A percentile compares a stretch with the other conserved stretches of the same genome.
These are phyloP conservation scores for Eleusine indica DNA, from an alignment of 176 grass and related monocot species.

Conservation along the genomic window DNA sequence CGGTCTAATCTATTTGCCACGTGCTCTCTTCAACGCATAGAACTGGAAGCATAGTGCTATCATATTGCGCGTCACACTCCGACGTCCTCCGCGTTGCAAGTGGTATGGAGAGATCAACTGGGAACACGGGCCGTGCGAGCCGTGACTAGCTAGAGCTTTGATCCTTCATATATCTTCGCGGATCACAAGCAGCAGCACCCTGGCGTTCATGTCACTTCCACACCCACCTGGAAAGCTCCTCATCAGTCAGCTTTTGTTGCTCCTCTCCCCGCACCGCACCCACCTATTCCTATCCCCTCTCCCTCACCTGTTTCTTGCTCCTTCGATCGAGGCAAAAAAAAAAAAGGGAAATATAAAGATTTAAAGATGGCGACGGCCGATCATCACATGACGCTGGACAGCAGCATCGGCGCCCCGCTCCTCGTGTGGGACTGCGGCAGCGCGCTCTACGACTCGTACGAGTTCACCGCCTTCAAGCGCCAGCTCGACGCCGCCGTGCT, in stretches of 20 bases:
- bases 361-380: conserved; percentile 43
- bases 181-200: conserved; percentile 25
- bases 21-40: not conserved
- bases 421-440: conserved; percentile 56
- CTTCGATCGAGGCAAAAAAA: conserved; percentile 31
- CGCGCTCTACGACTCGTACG: conserved; percentile 55
- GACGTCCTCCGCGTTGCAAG: conserved; percentile 17
- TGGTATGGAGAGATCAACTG: not conserved
- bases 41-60: not conserved
- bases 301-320: not conserved
- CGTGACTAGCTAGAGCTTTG: conserved; percentile 41
- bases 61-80: not conserved
- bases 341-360: not conserved
- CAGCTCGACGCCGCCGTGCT: conserved; percentile 49
- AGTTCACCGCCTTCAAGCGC: conserved; percentile 47
- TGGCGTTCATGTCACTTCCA: conserved; percentile 24
- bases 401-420: not conserved
- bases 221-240: conserved; percentile 47
- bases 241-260: not conserved
- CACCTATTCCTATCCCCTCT: no score
- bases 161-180: conserved; percentile 5
- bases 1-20: no score
- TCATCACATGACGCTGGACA: not conserved
- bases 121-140: conserved; percentile 24
- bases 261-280: not conserved